Conservation (phyloP, 345 rosid genomes). For the Eutrema yunnanense region DNA sequence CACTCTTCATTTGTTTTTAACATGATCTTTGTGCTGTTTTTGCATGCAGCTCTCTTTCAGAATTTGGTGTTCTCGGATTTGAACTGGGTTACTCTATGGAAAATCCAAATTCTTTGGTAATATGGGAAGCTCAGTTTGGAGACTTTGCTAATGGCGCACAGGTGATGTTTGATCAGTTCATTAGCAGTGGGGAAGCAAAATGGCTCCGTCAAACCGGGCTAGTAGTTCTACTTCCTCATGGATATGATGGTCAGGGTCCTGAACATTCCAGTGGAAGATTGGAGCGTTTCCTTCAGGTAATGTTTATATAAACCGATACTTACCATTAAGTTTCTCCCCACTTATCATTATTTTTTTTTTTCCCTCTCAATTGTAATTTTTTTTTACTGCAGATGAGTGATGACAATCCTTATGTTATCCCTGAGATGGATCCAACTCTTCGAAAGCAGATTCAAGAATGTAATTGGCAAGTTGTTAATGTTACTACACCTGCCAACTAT, state of each 20-base stretch:
- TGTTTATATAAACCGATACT: not conserved
- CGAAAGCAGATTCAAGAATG: constrained; percentile 78
- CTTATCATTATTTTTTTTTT: not conserved
- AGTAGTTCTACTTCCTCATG: constrained; percentile 74
- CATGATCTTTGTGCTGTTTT: not conserved
- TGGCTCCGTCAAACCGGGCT: constrained; percentile 79
- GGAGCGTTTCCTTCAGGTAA: constrained; percentile 77
- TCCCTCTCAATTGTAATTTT: not conserved
- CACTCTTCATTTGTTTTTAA: not conserved
- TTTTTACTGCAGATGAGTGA: constrained; percentile 58
- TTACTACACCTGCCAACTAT: constrained; percentile 85
- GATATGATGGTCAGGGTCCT: constrained; percentile 86
- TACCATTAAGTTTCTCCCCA: not conserved
- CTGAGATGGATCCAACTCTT: constrained; percentile 72
- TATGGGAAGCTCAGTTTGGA: constrained; percentile 88
- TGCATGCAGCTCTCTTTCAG: constrained; percentile 66
- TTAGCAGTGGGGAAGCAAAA: constrained; percentile 80
- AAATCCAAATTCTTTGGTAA: constrained; percentile 58
- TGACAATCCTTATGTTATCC: constrained; percentile 68
- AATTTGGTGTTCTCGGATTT: constrained; percentile 81
- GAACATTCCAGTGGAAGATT: constrained; percentile 77
- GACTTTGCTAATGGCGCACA: constrained; percentile 83
- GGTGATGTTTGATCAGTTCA: constrained; percentile 72
- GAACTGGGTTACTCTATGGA: constrained; percentile 85
- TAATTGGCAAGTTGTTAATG: constrained; percentile 83